Evolutionary conservation across 1,284 basidiomycete species (phyloP).

Genomic region (Athelia sp.): DNA sequence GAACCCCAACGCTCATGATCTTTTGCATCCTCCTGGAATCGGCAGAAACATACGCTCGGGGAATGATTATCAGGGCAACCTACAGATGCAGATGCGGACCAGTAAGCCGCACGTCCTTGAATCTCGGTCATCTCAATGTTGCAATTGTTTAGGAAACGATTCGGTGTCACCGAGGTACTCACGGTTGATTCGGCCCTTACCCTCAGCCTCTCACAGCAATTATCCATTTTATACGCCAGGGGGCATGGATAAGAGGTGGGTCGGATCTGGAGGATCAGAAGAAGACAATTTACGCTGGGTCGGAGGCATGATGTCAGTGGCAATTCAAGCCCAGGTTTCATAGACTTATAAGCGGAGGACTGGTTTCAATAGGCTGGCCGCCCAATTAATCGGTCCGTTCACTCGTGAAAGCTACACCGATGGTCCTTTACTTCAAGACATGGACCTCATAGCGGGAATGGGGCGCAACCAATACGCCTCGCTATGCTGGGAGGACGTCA

Average conservation of each 20-base stretch:
- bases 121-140: background rate
- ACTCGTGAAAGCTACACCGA: constrained; percentile 32
- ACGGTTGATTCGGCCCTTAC: constrained; percentile 50
- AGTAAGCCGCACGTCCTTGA: background rate
- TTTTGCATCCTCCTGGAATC: constrained; percentile 67
- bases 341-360: no score
- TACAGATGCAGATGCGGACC: no score
- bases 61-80: no score
- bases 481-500: constrained; percentile 63
- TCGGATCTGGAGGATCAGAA: constrained; percentile 43
- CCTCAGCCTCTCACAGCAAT: constrained; percentile 45
- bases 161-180: constrained; percentile 23
- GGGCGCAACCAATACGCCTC: constrained; percentile 60
- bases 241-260: constrained; percentile 63
- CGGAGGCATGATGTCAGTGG: constrained; percentile 60
- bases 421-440: constrained; percentile 36
- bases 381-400: constrained; percentile 50
- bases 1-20: constrained; percentile 59
- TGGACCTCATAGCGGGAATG: constrained; percentile 42
- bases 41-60: constrained; percentile 17
- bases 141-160: constrained; percentile 1
- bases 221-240: constrained; percentile 73
- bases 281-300: constrained; percentile 68
- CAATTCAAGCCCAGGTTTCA: no score
- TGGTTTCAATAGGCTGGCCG: constrained; percentile 45